Conservation (phyloP, 2,329 filamentous ascomycete species). For the Stagonosporopsis vannaccii region DNA sequence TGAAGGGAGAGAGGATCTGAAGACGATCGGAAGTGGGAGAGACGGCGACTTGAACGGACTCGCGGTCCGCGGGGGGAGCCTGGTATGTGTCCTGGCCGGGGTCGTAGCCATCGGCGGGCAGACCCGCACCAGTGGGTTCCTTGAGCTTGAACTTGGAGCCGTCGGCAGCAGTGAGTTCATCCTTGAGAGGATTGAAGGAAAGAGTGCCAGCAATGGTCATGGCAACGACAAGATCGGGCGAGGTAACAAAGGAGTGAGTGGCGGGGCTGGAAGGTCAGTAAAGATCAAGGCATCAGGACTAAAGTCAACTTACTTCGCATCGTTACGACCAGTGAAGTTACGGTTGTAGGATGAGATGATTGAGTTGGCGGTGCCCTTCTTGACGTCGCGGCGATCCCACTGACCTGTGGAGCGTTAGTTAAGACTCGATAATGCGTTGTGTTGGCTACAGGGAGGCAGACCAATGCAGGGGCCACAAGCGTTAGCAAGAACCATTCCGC, state of each 20-base stretch:
- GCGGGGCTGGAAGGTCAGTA: constrained; percentile 51
- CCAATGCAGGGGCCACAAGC: constrained; percentile 73
- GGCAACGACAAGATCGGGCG: constrained; percentile 87
- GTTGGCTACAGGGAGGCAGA: background rate
- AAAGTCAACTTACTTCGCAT: constrained; percentile 67
- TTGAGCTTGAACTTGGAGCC: constrained; percentile 94
- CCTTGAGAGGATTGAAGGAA: constrained; percentile 88
- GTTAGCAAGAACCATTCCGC: constrained; percentile 92
- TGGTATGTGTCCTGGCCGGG: constrained; percentile 94
- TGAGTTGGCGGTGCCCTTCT: constrained; percentile 95
- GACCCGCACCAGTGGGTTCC: constrained; percentile 79
- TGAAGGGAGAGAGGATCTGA: constrained; percentile 87
- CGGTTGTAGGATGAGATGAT: constrained; percentile 99
- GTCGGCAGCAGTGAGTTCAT: constrained; percentile 48
- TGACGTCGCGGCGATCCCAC: constrained; percentile 92
- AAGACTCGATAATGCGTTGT: constrained; percentile 5
- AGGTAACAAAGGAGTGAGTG: constrained; percentile 92
- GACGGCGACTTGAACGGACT: constrained; percentile 77
- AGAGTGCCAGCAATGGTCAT: constrained; percentile 83
- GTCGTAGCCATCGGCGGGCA: constrained; percentile 85
- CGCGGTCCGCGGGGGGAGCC: constrained; percentile 83
- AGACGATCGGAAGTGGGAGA: constrained; percentile 92
- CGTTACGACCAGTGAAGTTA: constrained; percentile 98
- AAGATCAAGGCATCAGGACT: background rate
- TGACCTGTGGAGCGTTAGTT: constrained; percentile 56